These are phyloP conservation scores for Termitomyces sp. DNA, from an alignment of 768 basidiomycete species.

Conservation along the genomic window DNA sequence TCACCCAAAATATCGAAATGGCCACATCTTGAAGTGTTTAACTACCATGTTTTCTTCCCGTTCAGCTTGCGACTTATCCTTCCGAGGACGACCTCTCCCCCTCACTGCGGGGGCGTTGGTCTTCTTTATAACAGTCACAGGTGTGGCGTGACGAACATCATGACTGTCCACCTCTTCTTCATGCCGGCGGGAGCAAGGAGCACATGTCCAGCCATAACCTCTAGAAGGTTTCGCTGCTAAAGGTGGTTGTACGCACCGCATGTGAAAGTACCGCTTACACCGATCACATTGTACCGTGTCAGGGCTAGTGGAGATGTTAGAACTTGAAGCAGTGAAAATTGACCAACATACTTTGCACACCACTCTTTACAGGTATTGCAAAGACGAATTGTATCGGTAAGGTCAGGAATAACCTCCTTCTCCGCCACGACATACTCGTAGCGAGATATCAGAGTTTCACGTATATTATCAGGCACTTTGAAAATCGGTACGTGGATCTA, in stretches of 20 bases:
- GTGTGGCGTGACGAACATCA: slow-evolving; percentile 55
- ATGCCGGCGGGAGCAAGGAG: slow-evolving; percentile 83
- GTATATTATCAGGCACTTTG: slow-evolving; percentile 76
- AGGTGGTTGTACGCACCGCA: slow-evolving; percentile 91
- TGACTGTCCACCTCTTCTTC: slow-evolving; percentile 82
- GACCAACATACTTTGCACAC: slow-evolving; percentile 72
- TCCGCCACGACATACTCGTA: slow-evolving; percentile 97
- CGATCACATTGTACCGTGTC: slow-evolving; percentile 88
- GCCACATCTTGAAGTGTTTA: slow-evolving; percentile 89
- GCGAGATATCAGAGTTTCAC: slow-evolving; percentile 66
- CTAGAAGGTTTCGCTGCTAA: slow-evolving; percentile 86
- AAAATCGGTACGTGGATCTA: slow-evolving; percentile 17
- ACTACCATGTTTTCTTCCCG: slow-evolving; percentile 72
- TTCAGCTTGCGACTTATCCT: slow-evolving; percentile 67
- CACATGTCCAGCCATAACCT: slow-evolving; percentile 97
- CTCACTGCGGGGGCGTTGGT: slow-evolving; percentile 68
- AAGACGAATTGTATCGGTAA: slow-evolving; percentile 79
- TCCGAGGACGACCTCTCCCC: slow-evolving; percentile 72
- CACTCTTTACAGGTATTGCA: slow-evolving; percentile 85
- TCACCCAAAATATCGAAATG: slow-evolving; percentile 95
- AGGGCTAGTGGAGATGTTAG: slow-evolving; percentile 39
- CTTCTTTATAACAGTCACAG: slow-evolving; percentile 36
- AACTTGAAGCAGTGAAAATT: slow-evolving; percentile 9
- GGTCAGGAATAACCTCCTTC: slow-evolving; percentile 86
- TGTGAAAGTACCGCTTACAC: slow-evolving; percentile 93